Conservation (phyloP, 257 asterid species). For the Nicotiana tomentosiformis region DNA sequence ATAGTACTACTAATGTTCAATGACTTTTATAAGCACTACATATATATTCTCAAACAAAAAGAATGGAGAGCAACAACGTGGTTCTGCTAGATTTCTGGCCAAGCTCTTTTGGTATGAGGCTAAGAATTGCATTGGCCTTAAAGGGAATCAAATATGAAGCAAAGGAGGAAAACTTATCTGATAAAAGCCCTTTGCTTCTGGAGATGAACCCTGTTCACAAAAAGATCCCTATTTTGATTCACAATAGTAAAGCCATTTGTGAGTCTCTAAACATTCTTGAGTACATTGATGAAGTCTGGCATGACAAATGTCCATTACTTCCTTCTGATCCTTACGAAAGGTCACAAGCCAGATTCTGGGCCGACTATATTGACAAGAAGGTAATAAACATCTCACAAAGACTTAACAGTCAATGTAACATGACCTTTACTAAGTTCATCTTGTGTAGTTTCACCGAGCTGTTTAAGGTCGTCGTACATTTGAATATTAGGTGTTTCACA, state of each 20-base stretch:
- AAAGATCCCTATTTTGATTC: constrained; percentile 5
- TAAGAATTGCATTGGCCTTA: constrained; percentile 8
- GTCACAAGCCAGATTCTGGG: constrained; percentile 16
- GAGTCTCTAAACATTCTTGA: constrained; percentile 3
- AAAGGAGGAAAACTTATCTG: neutral
- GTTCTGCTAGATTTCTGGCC: constrained; percentile 6
- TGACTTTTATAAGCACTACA: neutral
- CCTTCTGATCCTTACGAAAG: constrained; percentile 3
- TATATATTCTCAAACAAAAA: neutral
- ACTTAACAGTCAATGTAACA: neutral
- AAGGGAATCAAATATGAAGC: neutral
- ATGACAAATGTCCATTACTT: neutral
- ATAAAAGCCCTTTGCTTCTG: neutral
- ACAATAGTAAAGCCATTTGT: constrained; percentile 7
- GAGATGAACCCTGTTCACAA: constrained; percentile 9
- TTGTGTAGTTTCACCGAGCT: too few relatives aligned
- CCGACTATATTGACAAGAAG: constrained; percentile 1
- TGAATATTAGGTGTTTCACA: too few relatives aligned
- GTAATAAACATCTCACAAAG: neutral
- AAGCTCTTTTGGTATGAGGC: constrained; percentile 1
- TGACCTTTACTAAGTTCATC: too few relatives aligned
- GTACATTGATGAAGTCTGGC: constrained; percentile 1
- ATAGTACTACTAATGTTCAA: neutral
- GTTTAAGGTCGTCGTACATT: too few relatives aligned
- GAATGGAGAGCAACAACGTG: neutral